Percentiles rank a stretch among this genome's conserved stretches.
phyloP scores from a whole-genome alignment of 257 asterid genomes.

The Nicotiana sylvestris region DNA sequence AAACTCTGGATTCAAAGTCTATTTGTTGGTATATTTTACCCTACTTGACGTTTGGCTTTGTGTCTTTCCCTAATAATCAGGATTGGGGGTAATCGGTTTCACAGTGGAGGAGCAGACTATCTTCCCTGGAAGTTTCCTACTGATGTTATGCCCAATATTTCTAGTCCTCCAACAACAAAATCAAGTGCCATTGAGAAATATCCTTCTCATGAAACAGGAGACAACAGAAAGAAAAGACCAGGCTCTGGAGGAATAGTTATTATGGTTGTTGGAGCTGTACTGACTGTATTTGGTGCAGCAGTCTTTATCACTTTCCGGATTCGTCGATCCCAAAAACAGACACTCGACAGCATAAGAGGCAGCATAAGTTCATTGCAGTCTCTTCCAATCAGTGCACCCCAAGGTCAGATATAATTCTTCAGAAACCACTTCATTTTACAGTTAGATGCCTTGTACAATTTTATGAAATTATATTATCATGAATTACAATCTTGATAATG shows the following conservation, averaged over 20 bases:
- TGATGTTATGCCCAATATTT: conserved; percentile 43
- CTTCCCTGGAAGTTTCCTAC: conserved; percentile 77
- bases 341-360: conserved; percentile 24
- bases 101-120: conserved; percentile 41
- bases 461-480: neutral
- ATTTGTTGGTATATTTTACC: neutral
- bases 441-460: too few relatives aligned
- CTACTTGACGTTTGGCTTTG: neutral
- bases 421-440: neutral
- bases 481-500: neutral
- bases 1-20: neutral
- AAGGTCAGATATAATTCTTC: conserved; percentile 34
- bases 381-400: conserved; percentile 36
- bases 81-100: conserved; percentile 76
- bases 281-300: conserved; percentile 49
- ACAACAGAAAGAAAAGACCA: conserved; percentile 34
- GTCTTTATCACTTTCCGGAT: conserved; percentile 24
- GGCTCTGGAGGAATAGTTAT: conserved; percentile 33
- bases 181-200: conserved; percentile 55
- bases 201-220: conserved; percentile 32
- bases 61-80: conserved; percentile 30
- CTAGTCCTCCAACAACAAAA: conserved; percentile 58
- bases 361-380: conserved; percentile 38
- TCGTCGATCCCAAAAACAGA: conserved; percentile 21
- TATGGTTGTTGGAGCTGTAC: conserved; percentile 43